Percentiles rank a stretch among this genome's conserved stretches.
Conservation (phyloP, 768 basidiomycete genomes). For the Sistotremastrum niveocremeum region DNA sequence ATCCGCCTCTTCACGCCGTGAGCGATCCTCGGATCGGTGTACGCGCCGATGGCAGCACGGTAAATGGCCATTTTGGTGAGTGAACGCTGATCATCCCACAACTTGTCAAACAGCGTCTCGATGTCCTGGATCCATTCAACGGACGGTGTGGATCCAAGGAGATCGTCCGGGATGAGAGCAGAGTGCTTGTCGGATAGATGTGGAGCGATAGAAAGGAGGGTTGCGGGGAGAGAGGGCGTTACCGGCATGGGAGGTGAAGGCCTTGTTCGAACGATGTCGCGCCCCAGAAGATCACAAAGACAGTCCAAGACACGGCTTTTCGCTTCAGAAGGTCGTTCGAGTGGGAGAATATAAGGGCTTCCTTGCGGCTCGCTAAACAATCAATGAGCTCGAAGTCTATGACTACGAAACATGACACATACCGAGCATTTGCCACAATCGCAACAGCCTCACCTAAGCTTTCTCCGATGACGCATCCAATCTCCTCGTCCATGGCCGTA, state of each 20-base stretch:
- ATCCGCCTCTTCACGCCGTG: slow-evolving; percentile 8
- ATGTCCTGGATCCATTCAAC: slow-evolving; percentile 62
- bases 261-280: slow-evolving; percentile 22
- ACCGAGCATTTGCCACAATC: slow-evolving; percentile 49
- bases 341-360: slow-evolving; percentile 33
- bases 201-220: slow-evolving; percentile 51
- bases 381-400: neutral
- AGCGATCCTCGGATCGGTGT: neutral
- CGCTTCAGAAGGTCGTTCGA: slow-evolving; percentile 39
- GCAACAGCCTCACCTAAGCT: slow-evolving; percentile 43
- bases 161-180: slow-evolving; percentile 47
- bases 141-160: slow-evolving; percentile 57
- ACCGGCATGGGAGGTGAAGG: slow-evolving; percentile 33
- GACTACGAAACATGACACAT: slow-evolving; percentile 14
- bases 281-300: slow-evolving; percentile 49
- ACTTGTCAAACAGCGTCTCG: slow-evolving; percentile 40
- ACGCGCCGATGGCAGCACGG: too few species aligned
- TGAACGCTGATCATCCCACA: slow-evolving; percentile 25
- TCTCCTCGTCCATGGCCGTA: slow-evolving; percentile 46
- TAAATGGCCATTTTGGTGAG: neutral
- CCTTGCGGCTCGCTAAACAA: slow-evolving; percentile 31
- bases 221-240: slow-evolving; percentile 47
- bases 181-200: slow-evolving; percentile 59
- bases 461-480: slow-evolving; percentile 49
- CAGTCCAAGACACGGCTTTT: slow-evolving; percentile 39